A percentile compares a stretch with the other conserved stretches of the same genome.
These are phyloP conservation scores for Cutaneotrichosporon sp. DNA, from an alignment of 1,284 basidiomycete species.

Conservation along the genomic window DNA sequence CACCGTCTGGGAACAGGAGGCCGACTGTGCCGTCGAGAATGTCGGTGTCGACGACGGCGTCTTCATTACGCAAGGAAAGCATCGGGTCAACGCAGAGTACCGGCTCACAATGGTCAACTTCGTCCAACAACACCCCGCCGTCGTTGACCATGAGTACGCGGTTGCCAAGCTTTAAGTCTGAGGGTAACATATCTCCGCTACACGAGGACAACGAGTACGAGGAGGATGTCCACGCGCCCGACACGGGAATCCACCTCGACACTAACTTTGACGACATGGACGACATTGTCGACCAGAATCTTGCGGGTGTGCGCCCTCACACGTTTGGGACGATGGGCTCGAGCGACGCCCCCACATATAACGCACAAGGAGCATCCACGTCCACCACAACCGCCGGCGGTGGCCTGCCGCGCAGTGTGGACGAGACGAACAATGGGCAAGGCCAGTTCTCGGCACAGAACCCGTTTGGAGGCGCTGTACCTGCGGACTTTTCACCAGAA, in stretches of 20 bases:
- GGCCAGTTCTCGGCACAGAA: slow-evolving; percentile 15
- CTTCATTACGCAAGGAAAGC: slow-evolving; percentile 13
- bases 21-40: slow-evolving; percentile 9
- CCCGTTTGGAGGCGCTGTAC: slow-evolving; percentile 10
- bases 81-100: slow-evolving; percentile 12
- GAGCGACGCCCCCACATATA: not conserved
- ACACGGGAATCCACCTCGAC: slow-evolving; percentile 61
- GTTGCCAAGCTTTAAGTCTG: slow-evolving; percentile 11
- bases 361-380: not conserved
- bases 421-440: slow-evolving; percentile 2
- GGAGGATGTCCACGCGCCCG: not conserved
- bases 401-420: not conserved
- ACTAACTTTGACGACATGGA: slow-evolving; percentile 78
- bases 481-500: slow-evolving; percentile 3
- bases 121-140: slow-evolving; percentile 4
- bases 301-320: not conserved
- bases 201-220: slow-evolving; percentile 32
- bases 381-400: not conserved
- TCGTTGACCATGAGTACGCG: not conserved
- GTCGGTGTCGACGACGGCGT: slow-evolving; percentile 13
- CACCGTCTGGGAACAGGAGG: not conserved
- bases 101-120: not conserved
- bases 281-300: slow-evolving; percentile 66
- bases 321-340: not conserved
- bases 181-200: slow-evolving; percentile 35